Evolutionary conservation across 139 green algal genomes (phyloP), one percentile per base, ranked within the genome.

Genomic region (Tetradesmus lagerheimii): DNA sequence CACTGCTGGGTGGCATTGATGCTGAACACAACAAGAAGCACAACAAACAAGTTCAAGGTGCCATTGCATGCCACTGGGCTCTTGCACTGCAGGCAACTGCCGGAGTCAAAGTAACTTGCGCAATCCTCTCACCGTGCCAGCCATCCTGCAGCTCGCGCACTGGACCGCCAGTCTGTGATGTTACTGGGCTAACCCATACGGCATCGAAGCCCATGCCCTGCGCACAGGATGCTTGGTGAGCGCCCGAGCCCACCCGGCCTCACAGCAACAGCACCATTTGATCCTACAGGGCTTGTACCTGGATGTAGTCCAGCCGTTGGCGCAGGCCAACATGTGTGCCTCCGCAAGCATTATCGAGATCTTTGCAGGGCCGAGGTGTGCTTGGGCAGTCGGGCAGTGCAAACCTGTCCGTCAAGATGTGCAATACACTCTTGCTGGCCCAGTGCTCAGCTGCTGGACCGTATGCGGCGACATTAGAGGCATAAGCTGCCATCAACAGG

Each of bases 191-290:
- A 18, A 89, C 67, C 84, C 84, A 89, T 1, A 89, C 37, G 18
- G 84, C 35, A 67, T 89, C 84, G 27, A 89, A 89, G 16, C 84
- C 84, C 84, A 89, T 89, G 25, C 77, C 66, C 84, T 89, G 84
- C 66, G 57, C 29, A 43, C 71, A 79, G n/a, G 71, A 29, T 5
- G 71, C 14, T 39, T 4, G 12, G 12, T 37, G 1, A 79, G 11
- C 14, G 31, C 12, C 31, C 71, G 9, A 38, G 31, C 41, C 71
- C n/a, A n/a, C 14, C 31, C 12, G 29, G 71, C 12, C n/a, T 41
- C 14, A 11, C 71, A 79, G 71, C 71, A 79, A 41, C 31, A 37
- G 12, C n/a, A 41, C 31, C 71, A 79, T 27, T 34, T 25, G 71
- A 41, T 79, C 71, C 71, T 12, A 23, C 71, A 39, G n/a, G 71